Base-by-base conservation (phyloP, 2,329 filamentous ascomycete genomes). In the Colletotrichum sp. region DNA sequence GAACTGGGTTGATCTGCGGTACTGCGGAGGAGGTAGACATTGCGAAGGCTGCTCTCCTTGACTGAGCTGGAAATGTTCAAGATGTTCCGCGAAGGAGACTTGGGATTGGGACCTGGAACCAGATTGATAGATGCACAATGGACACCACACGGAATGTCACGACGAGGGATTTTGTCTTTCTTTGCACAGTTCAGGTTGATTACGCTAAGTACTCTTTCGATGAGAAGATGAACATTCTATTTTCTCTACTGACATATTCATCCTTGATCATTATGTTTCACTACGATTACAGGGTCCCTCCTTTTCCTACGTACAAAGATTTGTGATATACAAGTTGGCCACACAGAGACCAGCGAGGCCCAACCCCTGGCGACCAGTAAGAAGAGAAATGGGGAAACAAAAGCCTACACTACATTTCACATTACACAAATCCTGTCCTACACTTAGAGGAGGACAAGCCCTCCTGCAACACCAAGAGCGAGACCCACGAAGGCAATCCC, bases 1-100 rank as follows among this genome's bases (percentile, higher is more conserved):
- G 86, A 28, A 89, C 84, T 0, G 89, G 89, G 0, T 65, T 92
- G 69, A 81, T 90, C 0, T 91, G 89, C 74, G 90, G 90, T 2
- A 90, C 86, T 4, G 79, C 78, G 2, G 85, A 85, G n/a, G 90
- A 90, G 69, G 89, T 91, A 1, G 86, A 86, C 6, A 79, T 79
- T 49, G 86, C 82, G 5, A 80, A 78, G 69, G 69, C 78, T 65
- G 71, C 74, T 16, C 73, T 83, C 59, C 49, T 80, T 21, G 72
- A 44, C 4, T 76, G 59, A 67, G 18, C 39, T 12, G 16, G 9
- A 67, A 8, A 13, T 52, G n/a, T 3, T 52, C 44, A 52, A 52
- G n/a, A 52, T 13, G n/a, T 52, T 13, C 3, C n/a, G n/a, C 6
- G n/a, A 49, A 24, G 10, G 10, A 21, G 44, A 8, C 44, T 52